phyloP scores from a whole-genome alignment of 331 rosid genomes.

The Prunus yedoensis region DNA sequence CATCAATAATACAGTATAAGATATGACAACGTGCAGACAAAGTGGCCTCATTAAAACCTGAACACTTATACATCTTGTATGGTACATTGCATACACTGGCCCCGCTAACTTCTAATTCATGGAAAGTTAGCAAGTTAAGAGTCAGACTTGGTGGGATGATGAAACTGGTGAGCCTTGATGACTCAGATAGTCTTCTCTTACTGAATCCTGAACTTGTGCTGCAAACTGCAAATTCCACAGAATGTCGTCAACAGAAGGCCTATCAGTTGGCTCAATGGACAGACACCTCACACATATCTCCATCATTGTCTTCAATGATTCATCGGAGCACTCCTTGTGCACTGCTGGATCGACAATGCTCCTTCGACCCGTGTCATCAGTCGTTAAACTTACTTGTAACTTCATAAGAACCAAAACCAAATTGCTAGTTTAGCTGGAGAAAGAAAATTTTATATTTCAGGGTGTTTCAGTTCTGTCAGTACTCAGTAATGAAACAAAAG shows the following conservation, averaged over 20 bases:
- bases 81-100: slow-evolving; percentile 10
- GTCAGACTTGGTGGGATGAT: slow-evolving; percentile 29
- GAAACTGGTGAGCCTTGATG: slow-evolving; percentile 39
- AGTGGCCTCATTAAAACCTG: too few species aligned
- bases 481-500: too few species aligned
- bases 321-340: slow-evolving; percentile 76
- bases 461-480: neutral
- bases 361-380: slow-evolving; percentile 67
- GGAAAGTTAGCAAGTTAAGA: slow-evolving; percentile 9
- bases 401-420: slow-evolving; percentile 31
- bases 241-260: slow-evolving; percentile 88
- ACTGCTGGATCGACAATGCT: slow-evolving; percentile 77
- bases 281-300: slow-evolving; percentile 86
- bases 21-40: too few species aligned
- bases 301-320: slow-evolving; percentile 77
- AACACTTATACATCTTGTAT: neutral
- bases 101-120: neutral
- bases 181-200: slow-evolving; percentile 43
- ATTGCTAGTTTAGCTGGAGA: neutral
- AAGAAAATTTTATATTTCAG: neutral
- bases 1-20: too few species aligned
- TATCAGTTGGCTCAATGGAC: slow-evolving; percentile 42
- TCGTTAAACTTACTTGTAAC: slow-evolving; percentile 68
- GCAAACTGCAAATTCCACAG: slow-evolving; percentile 97
- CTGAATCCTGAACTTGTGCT: slow-evolving; percentile 79